Evolutionary conservation across 805 yeast genomes (phyloP).

Genomic region (Cyberlindnera euphorbiiphila): DNA sequence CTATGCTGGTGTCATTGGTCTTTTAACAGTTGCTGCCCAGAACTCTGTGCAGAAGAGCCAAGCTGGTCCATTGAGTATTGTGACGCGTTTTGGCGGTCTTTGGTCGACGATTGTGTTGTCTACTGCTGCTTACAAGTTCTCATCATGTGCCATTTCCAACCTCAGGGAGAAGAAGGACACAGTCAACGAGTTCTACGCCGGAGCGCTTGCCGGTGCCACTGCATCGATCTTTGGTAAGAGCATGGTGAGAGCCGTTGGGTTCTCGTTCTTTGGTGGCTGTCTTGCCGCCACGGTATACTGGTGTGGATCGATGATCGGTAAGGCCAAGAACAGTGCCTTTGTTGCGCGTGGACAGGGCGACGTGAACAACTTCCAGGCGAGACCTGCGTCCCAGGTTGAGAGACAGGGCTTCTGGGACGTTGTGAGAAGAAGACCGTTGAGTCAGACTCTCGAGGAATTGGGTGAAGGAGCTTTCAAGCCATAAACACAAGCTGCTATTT

Average conservation of each 20-base stretch:
- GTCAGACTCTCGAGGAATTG: conserved; percentile 71
- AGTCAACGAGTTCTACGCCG: conserved; percentile 50
- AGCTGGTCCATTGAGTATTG: conserved; percentile 34
- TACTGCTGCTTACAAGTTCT: conserved; percentile 44
- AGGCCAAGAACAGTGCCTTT: conserved; percentile 38
- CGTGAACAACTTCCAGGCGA: conserved; percentile 29
- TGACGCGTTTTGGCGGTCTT: conserved; percentile 27
- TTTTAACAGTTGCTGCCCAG: conserved; percentile 45
- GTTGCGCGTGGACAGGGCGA: conserved; percentile 23
- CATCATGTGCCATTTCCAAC: conserved; percentile 47
- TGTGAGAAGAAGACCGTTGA: conserved; percentile 73
- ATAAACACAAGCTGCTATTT: conserved; percentile 7
- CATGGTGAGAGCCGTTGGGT: conserved; percentile 41
- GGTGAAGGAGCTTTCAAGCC: conserved; percentile 40
- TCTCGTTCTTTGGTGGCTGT: conserved; percentile 41
- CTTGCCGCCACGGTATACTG: conserved; percentile 45
- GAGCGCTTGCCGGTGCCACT: conserved; percentile 42
- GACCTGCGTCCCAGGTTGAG: conserved; percentile 22
- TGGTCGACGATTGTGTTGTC: conserved; percentile 44
- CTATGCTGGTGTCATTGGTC: conserved; percentile 43
- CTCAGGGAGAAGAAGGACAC: conserved; percentile 61
- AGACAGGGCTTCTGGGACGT: conserved; percentile 75
- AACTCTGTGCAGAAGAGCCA: conserved; percentile 41
- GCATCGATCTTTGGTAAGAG: conserved; percentile 34
- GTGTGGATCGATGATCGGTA: conserved; percentile 40